A percentile compares a stretch with the other conserved stretches of the same genome.
phyloP scores from a whole-genome alignment of 352 stramenopile genomes.

The Phytophthora sojae region DNA sequence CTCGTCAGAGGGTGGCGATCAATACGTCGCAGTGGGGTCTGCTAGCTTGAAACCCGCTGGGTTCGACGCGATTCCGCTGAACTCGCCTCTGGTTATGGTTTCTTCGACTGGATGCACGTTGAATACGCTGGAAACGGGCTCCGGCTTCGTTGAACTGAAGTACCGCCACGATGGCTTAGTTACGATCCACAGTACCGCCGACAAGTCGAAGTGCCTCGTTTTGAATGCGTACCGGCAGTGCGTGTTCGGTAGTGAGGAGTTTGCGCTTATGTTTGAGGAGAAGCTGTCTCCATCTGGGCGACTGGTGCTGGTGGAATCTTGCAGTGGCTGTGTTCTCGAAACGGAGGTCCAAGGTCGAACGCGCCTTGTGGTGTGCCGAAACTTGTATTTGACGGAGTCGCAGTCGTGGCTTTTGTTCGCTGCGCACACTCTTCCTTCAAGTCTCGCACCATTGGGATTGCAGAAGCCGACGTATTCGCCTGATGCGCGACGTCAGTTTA shows the following conservation, averaged over 20 bases:
- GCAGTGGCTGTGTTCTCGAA: neutral
- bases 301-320: neutral
- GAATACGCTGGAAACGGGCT: neutral
- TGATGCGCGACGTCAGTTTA: no score
- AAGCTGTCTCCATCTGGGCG: neutral
- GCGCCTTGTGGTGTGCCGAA: neutral
- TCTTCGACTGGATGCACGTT: neutral
- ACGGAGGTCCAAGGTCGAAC: neutral
- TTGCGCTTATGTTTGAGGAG: neutral
- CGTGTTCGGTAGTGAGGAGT: neutral
- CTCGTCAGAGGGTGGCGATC: no score
- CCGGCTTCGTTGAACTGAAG: neutral
- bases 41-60: neutral
- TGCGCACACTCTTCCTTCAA: no score
- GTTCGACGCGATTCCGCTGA: neutral
- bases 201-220: neutral
- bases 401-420: no score
- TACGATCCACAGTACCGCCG: neutral
- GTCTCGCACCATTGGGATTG: no score
- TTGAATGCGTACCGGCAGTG: neutral
- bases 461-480: no score
- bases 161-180: neutral
- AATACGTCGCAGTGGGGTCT: no score
- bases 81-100: neutral
- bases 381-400: neutral